Percentiles rank a stretch among this genome's conserved stretches.
These are phyloP conservation scores for Darksidea phi DNA, from an alignment of 495 filamentous ascomycete species.

Conservation along the genomic window DNA sequence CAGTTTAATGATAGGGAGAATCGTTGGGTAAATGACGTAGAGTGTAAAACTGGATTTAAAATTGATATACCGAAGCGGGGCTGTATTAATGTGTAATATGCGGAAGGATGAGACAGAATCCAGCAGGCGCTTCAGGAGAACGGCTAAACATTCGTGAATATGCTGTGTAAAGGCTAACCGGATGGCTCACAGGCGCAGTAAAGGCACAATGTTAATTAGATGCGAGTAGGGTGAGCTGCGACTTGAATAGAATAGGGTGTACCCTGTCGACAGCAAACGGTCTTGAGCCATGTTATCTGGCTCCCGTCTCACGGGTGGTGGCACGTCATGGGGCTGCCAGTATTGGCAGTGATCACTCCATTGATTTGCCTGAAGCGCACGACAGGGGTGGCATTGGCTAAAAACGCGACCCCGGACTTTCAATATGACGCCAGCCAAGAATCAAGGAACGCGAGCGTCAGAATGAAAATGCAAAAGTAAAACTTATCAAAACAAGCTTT, in stretches of 20 bases:
- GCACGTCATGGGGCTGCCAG: conserved; percentile 22
- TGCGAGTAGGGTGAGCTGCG: too few species aligned
- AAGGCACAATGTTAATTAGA: too few species aligned
- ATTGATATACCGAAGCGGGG: neutral
- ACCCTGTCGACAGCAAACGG: too few species aligned
- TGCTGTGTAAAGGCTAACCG: neutral
- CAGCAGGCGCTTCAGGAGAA: neutral
- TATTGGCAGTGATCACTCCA: conserved; percentile 22
- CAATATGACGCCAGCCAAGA: conserved; percentile 15
- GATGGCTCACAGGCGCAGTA: too few species aligned
- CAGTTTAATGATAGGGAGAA: neutral
- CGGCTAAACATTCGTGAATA: neutral
- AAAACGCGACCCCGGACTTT: conserved; percentile 1
- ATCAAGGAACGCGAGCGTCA: conserved; percentile 4
- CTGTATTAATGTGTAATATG: neutral
- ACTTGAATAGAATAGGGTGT: too few species aligned
- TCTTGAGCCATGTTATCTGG: neutral
- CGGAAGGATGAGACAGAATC: neutral
- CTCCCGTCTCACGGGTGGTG: neutral
- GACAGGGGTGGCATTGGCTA: conserved; percentile 13
- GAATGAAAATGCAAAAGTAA: neutral
- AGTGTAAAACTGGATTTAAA: neutral
- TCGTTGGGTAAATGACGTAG: neutral
- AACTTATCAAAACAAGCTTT: neutral
- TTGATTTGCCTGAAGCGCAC: neutral